Evolutionary conservation across 768 basidiomycete genomes (phyloP), one percentile per base, ranked within the genome.

Genomic region (Serendipita sp.): DNA sequence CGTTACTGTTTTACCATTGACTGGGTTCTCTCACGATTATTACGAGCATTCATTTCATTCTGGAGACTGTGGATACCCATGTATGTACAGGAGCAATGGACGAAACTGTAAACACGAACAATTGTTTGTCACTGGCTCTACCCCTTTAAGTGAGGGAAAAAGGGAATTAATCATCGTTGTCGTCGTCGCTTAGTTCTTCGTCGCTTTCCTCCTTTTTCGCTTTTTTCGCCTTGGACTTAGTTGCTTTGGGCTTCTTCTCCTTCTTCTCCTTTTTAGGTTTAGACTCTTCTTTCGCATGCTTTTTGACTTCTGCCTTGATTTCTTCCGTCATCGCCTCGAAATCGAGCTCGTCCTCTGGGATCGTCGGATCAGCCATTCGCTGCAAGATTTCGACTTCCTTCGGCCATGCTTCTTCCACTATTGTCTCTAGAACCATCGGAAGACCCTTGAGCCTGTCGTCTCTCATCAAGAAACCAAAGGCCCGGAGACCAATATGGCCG

Each of bases 351-450:
- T 38, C 64, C 18, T 65, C 64, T n/a, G 64, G 34, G 64, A 30
- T 48, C n/a, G 44, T 18, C n/a, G 44, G 18, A 45, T 48, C 63
- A 10, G 77, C 74, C 15, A 85, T 66, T 24, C 69, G 68, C 62
- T 86, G 80, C 16, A 90, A 75, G 11, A 86, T 76, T 10, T 78
- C 76, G 44, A 91, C 85, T 71, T 94, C 91, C 63, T 77, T 77
- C n/a, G 77, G 78, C 88, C 89, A 92, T 0, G 87, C 80, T 65
- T 88, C 89, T 67, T 84, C 83, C 32, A 79, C 80, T 0, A 88
- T 88, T 0, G 92, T 92, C 71, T 94, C 91, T 13, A 92, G 79
- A 37, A 94, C 83, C 41, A 94, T 78, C 1, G 90, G 90, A 38
- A 92, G 85, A 51, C 79, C 72, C 65, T 83, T 80, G 34, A 84